Base-by-base conservation (phyloP, 192 early-diverging fungal species). In the Podila clonocystis region DNA sequence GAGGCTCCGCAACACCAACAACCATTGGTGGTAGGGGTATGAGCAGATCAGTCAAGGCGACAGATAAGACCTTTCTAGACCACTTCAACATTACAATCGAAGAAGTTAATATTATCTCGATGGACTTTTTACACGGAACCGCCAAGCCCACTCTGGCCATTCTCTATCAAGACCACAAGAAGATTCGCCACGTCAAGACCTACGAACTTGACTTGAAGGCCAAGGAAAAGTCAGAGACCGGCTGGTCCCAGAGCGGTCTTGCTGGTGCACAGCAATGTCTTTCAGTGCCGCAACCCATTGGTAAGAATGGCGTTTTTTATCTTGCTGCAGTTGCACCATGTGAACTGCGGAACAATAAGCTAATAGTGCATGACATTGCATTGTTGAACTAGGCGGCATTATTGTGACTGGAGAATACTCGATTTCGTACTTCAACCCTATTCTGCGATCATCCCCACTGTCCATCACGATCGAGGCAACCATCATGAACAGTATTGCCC, bases 91-190 rank as follows among this genome's bases (percentile, higher is more conserved):
- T 82, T 5, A 68, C 73, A 3, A 74, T 92, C 52, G 80, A 86
- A 9, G 91, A 94, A 74, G 62, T 88, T 12, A 72, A 74, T 11
- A 87, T 93, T 6, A 68, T 85, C 24, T 82, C 86, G 3, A 89
- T 92, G 59, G 69, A 67, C 7, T 83, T 90, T 48, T 66, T 91
- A 20, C 59, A 89, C 9, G 67, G 76, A 20, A 45, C 38, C 4
- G 34, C 50, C 20, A 28, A 45, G 20, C 85, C 87, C 1, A 87
- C 82, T 2, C 49, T 92, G 36, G 90, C 84, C 4, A 80, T 94
- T 13, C 73, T 95, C 3, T 88, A 90, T 57, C 83, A 88, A 63
- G 91, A 93, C 31, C 71, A 72, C 50, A 85, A 89, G 33, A 82
- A 85, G 13, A 50, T 67, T 20, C 75, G 86, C 48, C 82, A 87